A percentile compares a stretch with the other conserved stretches of the same genome.
These are phyloP conservation scores for Geotrichum armillariae DNA, from an alignment of 1,139 yeast species.

Conservation along the genomic window DNA sequence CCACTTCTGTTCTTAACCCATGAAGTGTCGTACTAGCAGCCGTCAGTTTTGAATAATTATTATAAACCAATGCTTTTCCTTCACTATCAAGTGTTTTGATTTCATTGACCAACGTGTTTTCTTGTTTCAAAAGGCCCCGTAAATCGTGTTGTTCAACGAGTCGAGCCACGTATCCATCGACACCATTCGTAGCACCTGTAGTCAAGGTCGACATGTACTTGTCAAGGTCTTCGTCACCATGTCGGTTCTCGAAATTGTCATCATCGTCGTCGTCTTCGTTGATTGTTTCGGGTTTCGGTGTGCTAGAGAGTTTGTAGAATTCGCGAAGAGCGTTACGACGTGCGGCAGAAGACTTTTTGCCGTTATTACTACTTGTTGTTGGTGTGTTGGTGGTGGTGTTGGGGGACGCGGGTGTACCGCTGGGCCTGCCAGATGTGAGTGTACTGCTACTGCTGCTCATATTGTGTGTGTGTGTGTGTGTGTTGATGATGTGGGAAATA, in stretches of 20 bases:
- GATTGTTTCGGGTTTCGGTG: conserved; percentile 9
- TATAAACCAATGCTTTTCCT: conserved; percentile 46
- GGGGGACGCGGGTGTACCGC: too few relatives aligned
- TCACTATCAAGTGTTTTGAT: conserved; percentile 43
- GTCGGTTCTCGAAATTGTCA: conserved; percentile 15
- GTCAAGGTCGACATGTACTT: neutral
- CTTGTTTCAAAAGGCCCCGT: conserved; percentile 34
- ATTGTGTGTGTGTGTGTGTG: neutral
- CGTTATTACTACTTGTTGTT: too few relatives aligned
- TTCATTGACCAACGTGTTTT: conserved; percentile 38
- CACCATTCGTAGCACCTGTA: conserved; percentile 29
- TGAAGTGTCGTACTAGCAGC: conserved; percentile 42
- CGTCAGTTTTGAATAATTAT: conserved; percentile 45
- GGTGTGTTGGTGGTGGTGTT: too few relatives aligned
- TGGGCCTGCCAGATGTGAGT: too few relatives aligned
- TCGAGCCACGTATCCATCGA: conserved; percentile 31
- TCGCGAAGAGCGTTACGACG: conserved; percentile 43
- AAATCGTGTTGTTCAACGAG: conserved; percentile 32
- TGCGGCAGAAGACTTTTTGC: conserved; percentile 27
- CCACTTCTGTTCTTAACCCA: conserved; percentile 22
- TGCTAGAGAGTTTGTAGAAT: conserved; percentile 40
- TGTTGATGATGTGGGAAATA: neutral
- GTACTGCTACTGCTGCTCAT: neutral
- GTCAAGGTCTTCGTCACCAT: conserved; percentile 21
- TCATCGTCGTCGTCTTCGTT: neutral